These are phyloP conservation scores for Trichosporon faecale DNA, from an alignment of 1,284 basidiomycete genomes.

Conservation along the genomic window DNA sequence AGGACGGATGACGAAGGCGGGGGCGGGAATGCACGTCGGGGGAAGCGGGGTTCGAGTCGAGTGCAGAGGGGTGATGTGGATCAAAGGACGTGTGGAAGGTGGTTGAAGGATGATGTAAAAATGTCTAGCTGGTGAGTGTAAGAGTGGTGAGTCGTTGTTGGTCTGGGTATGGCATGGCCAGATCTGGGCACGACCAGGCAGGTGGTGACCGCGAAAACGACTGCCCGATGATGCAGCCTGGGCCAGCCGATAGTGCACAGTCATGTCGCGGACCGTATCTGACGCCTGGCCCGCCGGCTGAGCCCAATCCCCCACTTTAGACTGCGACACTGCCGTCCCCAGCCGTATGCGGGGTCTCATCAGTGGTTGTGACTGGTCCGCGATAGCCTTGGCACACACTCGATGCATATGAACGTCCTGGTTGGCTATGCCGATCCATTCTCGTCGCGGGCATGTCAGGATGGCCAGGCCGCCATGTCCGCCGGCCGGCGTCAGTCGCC, in stretches of 20 bases:
- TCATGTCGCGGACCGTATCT: neutral
- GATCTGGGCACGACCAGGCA: neutral
- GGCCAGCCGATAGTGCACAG: constrained; percentile 8
- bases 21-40: neutral
- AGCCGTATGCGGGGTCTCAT: neutral
- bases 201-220: neutral
- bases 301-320: neutral
- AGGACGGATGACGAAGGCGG: neutral
- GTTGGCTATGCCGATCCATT: constrained; percentile 3
- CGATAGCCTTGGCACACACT: neutral
- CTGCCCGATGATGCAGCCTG: neutral
- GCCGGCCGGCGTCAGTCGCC: neutral
- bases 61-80: neutral
- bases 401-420: neutral
- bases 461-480: neutral
- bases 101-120: constrained; percentile 6
- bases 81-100: constrained; percentile 1
- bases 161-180: neutral
- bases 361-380: neutral
- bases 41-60: neutral
- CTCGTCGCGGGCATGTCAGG: neutral
- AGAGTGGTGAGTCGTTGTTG: constrained; percentile 1
- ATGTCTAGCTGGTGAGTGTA: neutral
- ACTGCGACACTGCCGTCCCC: neutral
- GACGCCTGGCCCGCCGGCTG: neutral